These are phyloP conservation scores for Orbilia javanica DNA, from an alignment of 2,329 filamentous ascomycete genomes.

Conservation along the genomic window DNA sequence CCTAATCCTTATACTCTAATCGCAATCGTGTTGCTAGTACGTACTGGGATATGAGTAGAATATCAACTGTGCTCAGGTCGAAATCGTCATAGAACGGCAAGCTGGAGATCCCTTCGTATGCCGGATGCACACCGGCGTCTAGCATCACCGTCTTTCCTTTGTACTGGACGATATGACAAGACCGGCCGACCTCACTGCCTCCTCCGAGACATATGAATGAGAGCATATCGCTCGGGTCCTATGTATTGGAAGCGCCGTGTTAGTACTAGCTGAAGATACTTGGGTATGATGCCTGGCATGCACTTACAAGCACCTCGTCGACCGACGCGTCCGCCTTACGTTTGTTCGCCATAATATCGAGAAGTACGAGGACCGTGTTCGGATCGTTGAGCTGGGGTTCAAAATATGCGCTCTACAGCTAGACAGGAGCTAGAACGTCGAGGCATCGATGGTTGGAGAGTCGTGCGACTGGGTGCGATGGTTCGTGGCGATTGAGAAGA, in stretches of 20 bases:
- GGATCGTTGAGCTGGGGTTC: not conserved
- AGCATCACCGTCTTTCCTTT: conserved; percentile 99
- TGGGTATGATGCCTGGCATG: not conserved
- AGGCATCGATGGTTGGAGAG: conserved; percentile 38
- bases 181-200: conserved; percentile 95
- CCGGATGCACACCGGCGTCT: conserved; percentile 96
- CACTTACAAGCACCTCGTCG: conserved; percentile 76
- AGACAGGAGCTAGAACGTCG: not conserved
- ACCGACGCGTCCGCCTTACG: conserved; percentile 79
- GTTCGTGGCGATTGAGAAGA: conserved; percentile 8
- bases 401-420: conserved; percentile 26
- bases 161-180: conserved; percentile 98
- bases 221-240: conserved; percentile 89
- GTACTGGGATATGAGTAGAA: conserved; percentile 97
- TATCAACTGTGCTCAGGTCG: conserved; percentile 95
- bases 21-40: not conserved
- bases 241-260: conserved; percentile 3
- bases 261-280: not conserved
- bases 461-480: conserved; percentile 48
- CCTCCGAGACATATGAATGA: conserved; percentile 94
- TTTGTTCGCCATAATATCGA: conserved; percentile 82
- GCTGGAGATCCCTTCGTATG: conserved; percentile 91
- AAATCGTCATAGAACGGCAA: conserved; percentile 99
- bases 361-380: not conserved
- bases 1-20: conserved; percentile 70